These are phyloP conservation scores for Malus orientalis DNA, from an alignment of 306 rosid genomes.

Conservation along the genomic window DNA sequence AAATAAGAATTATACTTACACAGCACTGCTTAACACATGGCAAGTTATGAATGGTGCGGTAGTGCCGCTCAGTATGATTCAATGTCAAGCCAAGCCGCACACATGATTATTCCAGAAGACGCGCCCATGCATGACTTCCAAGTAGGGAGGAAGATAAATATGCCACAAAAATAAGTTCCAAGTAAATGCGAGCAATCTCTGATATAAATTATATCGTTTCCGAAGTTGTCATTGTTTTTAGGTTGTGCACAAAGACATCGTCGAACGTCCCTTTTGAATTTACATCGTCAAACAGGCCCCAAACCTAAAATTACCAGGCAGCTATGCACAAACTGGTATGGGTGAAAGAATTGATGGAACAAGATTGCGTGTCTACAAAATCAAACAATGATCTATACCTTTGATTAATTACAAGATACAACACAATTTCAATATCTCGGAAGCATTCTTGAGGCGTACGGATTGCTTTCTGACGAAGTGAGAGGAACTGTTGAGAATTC, in stretches of 20 bases:
- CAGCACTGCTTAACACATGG: no score
- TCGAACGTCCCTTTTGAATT: no score
- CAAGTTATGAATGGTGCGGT: no score
- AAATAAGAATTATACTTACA: no score
- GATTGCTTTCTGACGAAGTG: constrained; percentile 53
- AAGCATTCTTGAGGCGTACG: constrained; percentile 29
- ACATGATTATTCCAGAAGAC: no score
- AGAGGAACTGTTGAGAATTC: constrained; percentile 95
- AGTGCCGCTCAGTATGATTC: no score
- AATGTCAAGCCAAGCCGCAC: no score
- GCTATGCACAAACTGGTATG: constrained; percentile 11
- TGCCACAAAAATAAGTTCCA: no score
- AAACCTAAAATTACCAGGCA: background rate
- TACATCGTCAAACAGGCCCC: background rate
- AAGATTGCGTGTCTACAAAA: constrained; percentile 29
- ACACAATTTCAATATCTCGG: constrained; percentile 44
- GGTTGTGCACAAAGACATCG: background rate
- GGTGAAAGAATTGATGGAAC: constrained; percentile 60
- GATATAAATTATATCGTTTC: background rate
- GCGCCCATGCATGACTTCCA: no score
- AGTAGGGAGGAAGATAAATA: no score
- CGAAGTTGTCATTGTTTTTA: background rate
- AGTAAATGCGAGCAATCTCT: no score
- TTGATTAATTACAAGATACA: constrained; percentile 47
- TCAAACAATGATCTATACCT: constrained; percentile 46